Conservation (phyloP, 441 rosid genomes). For the Euphorbia schlechtendalii region DNA sequence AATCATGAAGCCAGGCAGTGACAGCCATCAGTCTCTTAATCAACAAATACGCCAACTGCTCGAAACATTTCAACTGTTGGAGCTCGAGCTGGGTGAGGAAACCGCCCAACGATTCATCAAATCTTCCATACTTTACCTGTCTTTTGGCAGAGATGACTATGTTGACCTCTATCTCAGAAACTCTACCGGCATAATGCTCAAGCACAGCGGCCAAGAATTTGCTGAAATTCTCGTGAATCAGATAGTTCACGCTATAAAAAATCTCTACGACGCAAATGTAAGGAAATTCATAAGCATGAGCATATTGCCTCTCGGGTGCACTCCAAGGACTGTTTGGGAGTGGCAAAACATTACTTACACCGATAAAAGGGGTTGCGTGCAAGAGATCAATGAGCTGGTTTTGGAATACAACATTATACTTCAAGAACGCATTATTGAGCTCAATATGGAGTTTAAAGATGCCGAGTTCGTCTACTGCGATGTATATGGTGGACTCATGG, state of each 20-base stretch:
- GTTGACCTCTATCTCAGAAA: conserved; percentile 43
- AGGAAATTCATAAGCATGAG: conserved; percentile 44
- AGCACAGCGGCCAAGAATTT: conserved; percentile 40
- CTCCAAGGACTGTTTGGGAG: conserved; percentile 38
- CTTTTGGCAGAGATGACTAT: conserved; percentile 65
- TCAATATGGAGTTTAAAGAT: conserved; percentile 35
- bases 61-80: conserved; percentile 51
- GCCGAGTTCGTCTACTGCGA: conserved; percentile 44
- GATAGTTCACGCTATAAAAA: conserved; percentile 38
- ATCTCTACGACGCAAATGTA: conserved; percentile 39
- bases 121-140: conserved; percentile 54
- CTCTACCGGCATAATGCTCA: conserved; percentile 31
- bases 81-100: conserved; percentile 35
- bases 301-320: conserved; percentile 54
- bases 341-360: conserved; percentile 24
- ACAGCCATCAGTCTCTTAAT: conserved; percentile 45
- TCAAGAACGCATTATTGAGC: conserved; percentile 29
- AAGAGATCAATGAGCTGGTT: conserved; percentile 41
- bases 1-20: conserved; percentile 34
- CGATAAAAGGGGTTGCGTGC: conserved; percentile 28
- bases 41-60: conserved; percentile 56
- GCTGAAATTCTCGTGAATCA: conserved; percentile 44
- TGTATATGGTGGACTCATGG: conserved; percentile 40
- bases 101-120: conserved; percentile 24
- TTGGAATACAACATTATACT: conserved; percentile 42